A percentile compares a stretch with the other conserved stretches of the same genome.
Conservation (phyloP, 176 grass and related monocot genomes). For the Oryza longistaminata region DNA sequence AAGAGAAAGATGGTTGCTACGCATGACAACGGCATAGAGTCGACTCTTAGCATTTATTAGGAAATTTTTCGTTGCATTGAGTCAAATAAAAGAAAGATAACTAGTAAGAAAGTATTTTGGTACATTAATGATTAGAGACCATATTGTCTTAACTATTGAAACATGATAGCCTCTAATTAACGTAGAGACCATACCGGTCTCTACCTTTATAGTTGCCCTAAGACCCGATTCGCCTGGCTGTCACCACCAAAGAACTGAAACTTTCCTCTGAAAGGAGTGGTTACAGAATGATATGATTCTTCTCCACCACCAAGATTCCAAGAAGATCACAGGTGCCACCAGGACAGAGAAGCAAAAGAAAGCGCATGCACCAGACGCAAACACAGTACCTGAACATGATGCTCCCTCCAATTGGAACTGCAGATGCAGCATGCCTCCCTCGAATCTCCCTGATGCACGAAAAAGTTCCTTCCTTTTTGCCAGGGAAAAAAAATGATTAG, state of each 20-base stretch:
- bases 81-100: too few species aligned
- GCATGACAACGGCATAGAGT: too few species aligned
- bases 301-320: not conserved
- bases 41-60: too few species aligned
- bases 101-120: too few species aligned
- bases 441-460: not conserved
- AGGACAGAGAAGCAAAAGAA: constrained; percentile 16
- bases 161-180: too few species aligned
- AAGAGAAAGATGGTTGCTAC: too few species aligned
- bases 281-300: not conserved
- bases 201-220: too few species aligned
- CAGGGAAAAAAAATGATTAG: not conserved
- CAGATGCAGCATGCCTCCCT: not conserved
- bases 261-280: not conserved
- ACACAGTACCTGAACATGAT: constrained; percentile 21
- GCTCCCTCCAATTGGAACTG: not conserved
- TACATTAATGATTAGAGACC: too few species aligned
- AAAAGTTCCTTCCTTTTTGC: not conserved
- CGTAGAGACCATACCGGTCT: too few species aligned
- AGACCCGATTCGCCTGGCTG: not conserved
- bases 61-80: too few species aligned
- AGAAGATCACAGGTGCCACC: constrained; percentile 7
- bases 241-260: not conserved
- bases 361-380: not conserved
- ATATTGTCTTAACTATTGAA: too few species aligned